Conservation (phyloP, 805 yeast genomes). For the Scheffersomyces stipitis region DNA sequence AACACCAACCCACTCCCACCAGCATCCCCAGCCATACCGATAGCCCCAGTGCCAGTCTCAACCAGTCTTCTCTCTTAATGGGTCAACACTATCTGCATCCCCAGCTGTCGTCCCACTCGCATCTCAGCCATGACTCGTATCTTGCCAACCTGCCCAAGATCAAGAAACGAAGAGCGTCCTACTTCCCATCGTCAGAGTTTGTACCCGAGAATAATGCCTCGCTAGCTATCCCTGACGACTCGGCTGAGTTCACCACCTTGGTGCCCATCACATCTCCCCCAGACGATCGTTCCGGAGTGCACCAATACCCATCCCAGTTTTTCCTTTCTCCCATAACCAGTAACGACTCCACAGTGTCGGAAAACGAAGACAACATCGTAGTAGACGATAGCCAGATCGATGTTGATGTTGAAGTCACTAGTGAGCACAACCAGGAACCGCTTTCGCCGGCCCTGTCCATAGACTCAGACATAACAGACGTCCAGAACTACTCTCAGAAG, state of each 20-base stretch:
- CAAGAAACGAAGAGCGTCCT: neutral
- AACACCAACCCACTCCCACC: too few species aligned
- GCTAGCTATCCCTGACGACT: neutral
- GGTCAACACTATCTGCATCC: neutral
- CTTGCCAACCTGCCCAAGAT: neutral
- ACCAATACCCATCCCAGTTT: conserved; percentile 6
- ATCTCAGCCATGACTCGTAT: neutral
- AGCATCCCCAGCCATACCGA: too few species aligned
- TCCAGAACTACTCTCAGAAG: neutral
- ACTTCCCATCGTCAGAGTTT: neutral
- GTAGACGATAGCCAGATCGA: neutral
- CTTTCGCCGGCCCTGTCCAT: neutral
- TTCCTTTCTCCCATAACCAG: conserved; percentile 10
- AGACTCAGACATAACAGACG: neutral
- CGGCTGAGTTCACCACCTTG: neutral
- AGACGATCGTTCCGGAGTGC: neutral
- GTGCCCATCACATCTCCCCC: neutral
- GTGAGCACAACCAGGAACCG: neutral
- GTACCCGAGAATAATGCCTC: neutral
- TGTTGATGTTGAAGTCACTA: too few species aligned
- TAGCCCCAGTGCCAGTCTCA: too few species aligned
- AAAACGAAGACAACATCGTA: neutral
- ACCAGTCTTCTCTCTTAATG: too few species aligned
- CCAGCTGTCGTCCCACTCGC: neutral
- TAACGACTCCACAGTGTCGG: conserved; percentile 2